Percentiles rank a stretch among this genome's conserved stretches.
Evolutionary conservation across 2,329 filamentous ascomycete species (phyloP).

Genomic region (Cercospora sp.): DNA sequence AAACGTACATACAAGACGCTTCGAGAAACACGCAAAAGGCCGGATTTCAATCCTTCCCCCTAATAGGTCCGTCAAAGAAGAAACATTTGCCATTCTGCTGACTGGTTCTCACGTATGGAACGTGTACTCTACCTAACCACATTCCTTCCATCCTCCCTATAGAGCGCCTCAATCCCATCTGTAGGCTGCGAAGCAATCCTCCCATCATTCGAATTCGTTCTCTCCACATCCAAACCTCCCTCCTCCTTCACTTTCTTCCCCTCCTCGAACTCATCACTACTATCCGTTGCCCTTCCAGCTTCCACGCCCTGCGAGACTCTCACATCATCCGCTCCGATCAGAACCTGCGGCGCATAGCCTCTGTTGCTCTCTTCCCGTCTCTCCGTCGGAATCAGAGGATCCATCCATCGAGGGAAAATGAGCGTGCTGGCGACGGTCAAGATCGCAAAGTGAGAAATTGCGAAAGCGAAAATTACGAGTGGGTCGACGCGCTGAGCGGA

Average conservation of each 20-base stretch:
- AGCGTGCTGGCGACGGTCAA: conserved; percentile 48
- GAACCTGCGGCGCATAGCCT: conserved; percentile 19
- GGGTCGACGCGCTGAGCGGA: conserved; percentile 45
- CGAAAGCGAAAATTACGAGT: conserved; percentile 49
- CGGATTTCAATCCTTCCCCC: too few relatives aligned
- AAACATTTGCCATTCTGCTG: not conserved
- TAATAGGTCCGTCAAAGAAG: not conserved
- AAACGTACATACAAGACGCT: not conserved
- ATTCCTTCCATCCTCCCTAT: not conserved
- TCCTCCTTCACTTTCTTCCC: not conserved
- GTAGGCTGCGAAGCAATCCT: conserved; percentile 2
- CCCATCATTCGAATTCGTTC: conserved; percentile 5
- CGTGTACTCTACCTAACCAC: not conserved
- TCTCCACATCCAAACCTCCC: not conserved
- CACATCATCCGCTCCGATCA: conserved; percentile 6
- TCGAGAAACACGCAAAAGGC: not conserved
- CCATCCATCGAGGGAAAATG: conserved; percentile 56
- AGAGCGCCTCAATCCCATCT: not conserved
- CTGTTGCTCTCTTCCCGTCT: conserved; percentile 49
- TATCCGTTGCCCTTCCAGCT: not conserved
- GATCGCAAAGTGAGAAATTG: conserved; percentile 34
- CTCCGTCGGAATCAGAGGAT: conserved; percentile 52
- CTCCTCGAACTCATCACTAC: conserved; percentile 6
- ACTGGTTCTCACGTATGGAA: not conserved
- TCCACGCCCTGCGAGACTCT: not conserved